Conservation (phyloP, 1,139 yeast species). For the Scheffersomyces quercinus region DNA sequence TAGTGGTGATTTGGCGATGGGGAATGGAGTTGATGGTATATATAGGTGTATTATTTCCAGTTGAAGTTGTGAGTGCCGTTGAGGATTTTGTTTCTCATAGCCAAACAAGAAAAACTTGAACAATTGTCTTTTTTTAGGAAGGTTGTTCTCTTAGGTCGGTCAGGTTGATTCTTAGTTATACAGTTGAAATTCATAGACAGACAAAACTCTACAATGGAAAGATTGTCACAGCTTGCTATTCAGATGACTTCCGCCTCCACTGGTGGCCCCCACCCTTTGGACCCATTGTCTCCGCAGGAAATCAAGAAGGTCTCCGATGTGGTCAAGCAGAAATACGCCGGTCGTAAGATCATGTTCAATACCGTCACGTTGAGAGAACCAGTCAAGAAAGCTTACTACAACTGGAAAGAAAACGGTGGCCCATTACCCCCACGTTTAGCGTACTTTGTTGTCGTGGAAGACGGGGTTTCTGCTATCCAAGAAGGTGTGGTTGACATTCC, state of each 20-base stretch:
- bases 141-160: not conserved
- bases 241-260: conserved; percentile 59
- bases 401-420: conserved; percentile 66
- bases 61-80: not conserved
- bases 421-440: conserved; percentile 68
- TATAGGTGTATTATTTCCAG: not conserved
- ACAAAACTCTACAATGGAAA: conserved; percentile 42
- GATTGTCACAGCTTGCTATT: conserved; percentile 63
- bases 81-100: not conserved
- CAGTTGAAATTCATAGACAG: too few species aligned
- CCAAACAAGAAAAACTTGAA: not conserved
- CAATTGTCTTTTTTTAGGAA: too few species aligned
- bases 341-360: conserved; percentile 56
- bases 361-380: conserved; percentile 75
- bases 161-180: not conserved
- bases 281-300: conserved; percentile 66
- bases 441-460: conserved; percentile 62
- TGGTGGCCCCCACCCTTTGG: conserved; percentile 69
- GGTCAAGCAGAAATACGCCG: conserved; percentile 47
- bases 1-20: too few species aligned
- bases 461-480: conserved; percentile 59
- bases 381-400: conserved; percentile 57
- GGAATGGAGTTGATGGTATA: not conserved
- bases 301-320: conserved; percentile 44
- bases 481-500: conserved; percentile 69